A percentile compares a stretch with the other conserved stretches of the same genome.
These are phyloP conservation scores for Phylloporus gajari DNA, from an alignment of 1,284 basidiomycete genomes.

Conservation along the genomic window DNA sequence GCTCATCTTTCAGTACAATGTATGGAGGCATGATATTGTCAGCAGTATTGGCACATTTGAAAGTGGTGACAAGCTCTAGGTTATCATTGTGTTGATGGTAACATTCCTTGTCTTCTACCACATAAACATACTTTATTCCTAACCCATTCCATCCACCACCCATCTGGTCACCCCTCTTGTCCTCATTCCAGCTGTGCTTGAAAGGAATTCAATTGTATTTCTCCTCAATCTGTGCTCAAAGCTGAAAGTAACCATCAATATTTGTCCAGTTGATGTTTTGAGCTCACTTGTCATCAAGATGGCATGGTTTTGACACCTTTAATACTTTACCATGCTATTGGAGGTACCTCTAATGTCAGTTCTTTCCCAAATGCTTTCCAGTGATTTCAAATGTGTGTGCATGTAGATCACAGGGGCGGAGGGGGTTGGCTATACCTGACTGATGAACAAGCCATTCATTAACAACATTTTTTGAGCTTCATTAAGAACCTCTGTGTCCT, in stretches of 20 bases:
- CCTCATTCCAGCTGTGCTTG: background rate
- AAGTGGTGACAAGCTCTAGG: background rate
- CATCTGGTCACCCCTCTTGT: background rate
- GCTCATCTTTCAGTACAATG: background rate
- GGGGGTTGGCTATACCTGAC: background rate
- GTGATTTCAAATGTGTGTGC: no score
- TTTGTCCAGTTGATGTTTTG: no score
- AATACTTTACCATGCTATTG: no score
- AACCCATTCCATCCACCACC: background rate
- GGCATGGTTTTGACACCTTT: no score
- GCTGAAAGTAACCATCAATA: no score
- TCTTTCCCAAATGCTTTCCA: no score
- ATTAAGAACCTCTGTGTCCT: background rate
- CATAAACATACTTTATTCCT: background rate
- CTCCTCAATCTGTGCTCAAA: no score
- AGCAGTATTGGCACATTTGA: background rate
- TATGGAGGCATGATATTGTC: background rate
- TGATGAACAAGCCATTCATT: background rate
- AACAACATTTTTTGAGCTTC: background rate
- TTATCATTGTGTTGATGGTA: background rate
- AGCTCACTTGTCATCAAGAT: no score
- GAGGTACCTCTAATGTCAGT: no score
- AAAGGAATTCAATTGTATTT: no score
- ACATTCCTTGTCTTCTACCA: background rate
- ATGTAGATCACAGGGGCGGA: background rate